Evolutionary conservation across 2,329 filamentous ascomycete species (phyloP).

Genomic region (Aurifilum marmelostoma): DNA sequence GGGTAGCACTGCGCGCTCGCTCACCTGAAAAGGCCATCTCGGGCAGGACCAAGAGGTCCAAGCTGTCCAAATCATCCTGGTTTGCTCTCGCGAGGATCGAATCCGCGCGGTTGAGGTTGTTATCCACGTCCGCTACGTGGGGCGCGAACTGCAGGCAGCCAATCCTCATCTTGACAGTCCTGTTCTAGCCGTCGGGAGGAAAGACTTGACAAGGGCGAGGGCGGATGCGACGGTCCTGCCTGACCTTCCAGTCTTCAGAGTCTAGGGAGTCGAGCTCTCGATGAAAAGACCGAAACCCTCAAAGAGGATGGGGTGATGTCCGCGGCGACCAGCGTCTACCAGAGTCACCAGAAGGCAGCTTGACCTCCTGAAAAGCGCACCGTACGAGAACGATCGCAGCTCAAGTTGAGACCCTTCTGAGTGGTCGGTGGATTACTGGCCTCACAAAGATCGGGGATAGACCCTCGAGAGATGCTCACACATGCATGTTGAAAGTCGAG

Average conservation of each 20-base stretch:
- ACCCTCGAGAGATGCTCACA: neutral
- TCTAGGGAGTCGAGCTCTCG: neutral
- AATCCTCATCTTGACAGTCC: constrained; percentile 59
- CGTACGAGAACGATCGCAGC: neutral
- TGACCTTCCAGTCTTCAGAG: neutral
- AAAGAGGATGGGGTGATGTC: neutral
- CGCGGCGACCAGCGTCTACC: neutral
- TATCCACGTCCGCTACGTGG: constrained; percentile 68
- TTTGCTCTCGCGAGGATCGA: constrained; percentile 59
- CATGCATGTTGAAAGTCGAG: neutral
- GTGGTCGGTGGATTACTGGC: neutral
- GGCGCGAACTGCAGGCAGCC: constrained; percentile 74
- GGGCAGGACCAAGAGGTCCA: constrained; percentile 75
- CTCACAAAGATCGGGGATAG: neutral
- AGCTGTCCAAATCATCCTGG: constrained; percentile 59
- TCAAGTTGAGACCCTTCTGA: neutral
- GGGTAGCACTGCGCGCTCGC: constrained; percentile 33
- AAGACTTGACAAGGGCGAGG: neutral
- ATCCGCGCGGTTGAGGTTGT: constrained; percentile 72
- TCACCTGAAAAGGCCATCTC: constrained; percentile 76
- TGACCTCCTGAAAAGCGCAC: neutral
- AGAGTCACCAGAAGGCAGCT: neutral
- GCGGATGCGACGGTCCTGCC: neutral
- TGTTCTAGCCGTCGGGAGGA: neutral
- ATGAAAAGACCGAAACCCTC: neutral